A percentile compares a stretch with the other conserved stretches of the same genome.
Conservation (phyloP, 2,329 filamentous ascomycete genomes). For the Aspergillus aculeatinus region DNA sequence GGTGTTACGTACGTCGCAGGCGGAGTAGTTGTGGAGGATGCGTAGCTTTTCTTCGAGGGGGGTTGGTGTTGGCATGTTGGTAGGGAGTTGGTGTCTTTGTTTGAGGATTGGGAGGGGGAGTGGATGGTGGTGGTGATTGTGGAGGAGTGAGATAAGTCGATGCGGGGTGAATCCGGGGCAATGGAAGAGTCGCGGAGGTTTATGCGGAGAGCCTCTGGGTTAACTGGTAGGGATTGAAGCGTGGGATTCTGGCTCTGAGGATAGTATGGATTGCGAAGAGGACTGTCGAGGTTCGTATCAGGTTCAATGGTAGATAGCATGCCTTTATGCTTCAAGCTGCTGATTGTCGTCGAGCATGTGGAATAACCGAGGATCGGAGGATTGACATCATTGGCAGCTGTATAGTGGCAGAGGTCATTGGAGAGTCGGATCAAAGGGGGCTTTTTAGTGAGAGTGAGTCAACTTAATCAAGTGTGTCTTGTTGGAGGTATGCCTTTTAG, state of each 20-base stretch:
- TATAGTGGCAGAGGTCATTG: not conserved
- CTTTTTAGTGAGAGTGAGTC: not conserved
- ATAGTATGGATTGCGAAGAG: not conserved
- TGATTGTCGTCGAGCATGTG: not conserved
- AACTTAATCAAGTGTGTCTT: too few species aligned
- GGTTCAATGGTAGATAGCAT: not conserved
- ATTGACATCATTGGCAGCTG: slow-evolving; percentile 8
- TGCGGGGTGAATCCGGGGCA: not conserved
- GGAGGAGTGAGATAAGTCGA: not conserved
- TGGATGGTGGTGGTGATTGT: not conserved
- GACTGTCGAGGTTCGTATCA: not conserved
- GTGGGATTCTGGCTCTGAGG: not conserved
- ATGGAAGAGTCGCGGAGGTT: not conserved
- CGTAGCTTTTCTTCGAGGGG: slow-evolving; percentile 37
- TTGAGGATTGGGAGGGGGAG: not conserved
- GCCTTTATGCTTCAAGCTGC: not conserved
- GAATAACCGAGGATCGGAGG: slow-evolving; percentile 19
- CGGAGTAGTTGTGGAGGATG: slow-evolving; percentile 38
- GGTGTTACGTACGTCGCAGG: slow-evolving; percentile 43
- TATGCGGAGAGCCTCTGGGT: not conserved
- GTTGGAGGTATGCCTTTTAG: too few species aligned
- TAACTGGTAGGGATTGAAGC: not conserved
- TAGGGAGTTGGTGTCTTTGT: slow-evolving; percentile 10
- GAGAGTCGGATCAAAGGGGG: not conserved
- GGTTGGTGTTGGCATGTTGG: slow-evolving; percentile 26